Conservation (phyloP, 257 asterid species). For the Solanum sejunctum region DNA sequence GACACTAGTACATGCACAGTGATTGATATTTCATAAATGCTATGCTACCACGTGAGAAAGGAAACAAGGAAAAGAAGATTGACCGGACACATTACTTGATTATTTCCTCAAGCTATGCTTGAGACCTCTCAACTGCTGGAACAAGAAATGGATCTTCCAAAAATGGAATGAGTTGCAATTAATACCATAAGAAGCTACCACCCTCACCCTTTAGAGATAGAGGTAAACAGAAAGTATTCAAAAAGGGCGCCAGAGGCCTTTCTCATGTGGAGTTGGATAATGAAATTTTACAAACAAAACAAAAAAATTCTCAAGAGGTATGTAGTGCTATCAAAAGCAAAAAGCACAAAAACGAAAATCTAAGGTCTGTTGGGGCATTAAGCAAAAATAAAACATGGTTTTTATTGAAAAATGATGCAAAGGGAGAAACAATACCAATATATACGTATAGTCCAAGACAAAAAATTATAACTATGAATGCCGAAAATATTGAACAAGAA, state of each 20-base stretch:
- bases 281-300: not conserved
- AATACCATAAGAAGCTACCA: not conserved
- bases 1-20: not conserved
- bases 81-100: not conserved
- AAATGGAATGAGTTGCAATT: not conserved
- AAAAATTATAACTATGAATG: too few species aligned
- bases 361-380: too few species aligned
- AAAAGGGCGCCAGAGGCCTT: not conserved
- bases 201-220: not conserved
- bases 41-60: not conserved
- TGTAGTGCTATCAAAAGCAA: not conserved
- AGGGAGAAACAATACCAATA: too few species aligned
- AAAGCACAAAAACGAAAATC: too few species aligned
- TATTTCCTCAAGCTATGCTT: not conserved
- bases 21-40: not conserved
- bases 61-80: not conserved
- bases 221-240: not conserved
- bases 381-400: too few species aligned
- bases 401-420: too few species aligned
- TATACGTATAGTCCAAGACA: too few species aligned
- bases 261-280: not conserved
- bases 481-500: too few species aligned
- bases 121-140: not conserved
- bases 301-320: not conserved
- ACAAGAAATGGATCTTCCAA: not conserved